Base-by-base conservation (phyloP, 306 rosid species). In the Alnus glutinosa region DNA sequence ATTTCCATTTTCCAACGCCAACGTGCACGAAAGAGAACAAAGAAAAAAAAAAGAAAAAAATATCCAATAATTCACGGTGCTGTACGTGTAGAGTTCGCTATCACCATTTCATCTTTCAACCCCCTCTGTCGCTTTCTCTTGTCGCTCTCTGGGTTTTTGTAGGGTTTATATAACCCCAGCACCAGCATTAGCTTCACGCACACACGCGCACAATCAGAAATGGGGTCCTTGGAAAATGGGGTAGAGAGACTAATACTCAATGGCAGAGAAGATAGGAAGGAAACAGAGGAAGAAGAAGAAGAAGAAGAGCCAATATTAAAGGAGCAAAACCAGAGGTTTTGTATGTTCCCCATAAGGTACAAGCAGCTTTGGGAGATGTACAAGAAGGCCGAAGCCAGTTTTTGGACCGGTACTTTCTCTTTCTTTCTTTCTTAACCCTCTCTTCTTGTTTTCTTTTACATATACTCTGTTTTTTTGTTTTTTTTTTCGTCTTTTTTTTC, bases 291-390 rank as follows among this genome's bases (percentile, higher is more conserved):
- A 36, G 77, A 63, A 51, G 46, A 75, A 28, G 75, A 67, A 34
- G 87, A 82, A 58, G 75, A 82, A 14, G 94, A 94, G 73, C 97
- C 98, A 46, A 89, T 92, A 18, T 80, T 94, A 5, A 86, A 69
- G 89, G 87, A 89, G 77, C 94, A 94, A 86, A 89, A 63, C 28
- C 91, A 90, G 89, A 89, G 93, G 76, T 90, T 94, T 75, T 94
- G 94, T 64, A 94, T 90, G 98, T 92, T 94, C 66, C 98, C 98
- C 30, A 82, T 92, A 70, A 78, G 90, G 67, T 83, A 92, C 81
- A 82, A 91, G 61, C 89, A 90, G 70, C 74, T 94, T 47, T 94
- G 98, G 98, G 96, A 94, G 85, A 92, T 94, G 97, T 94, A 94
- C 85, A 94, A 94, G 83, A 94, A 94, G 84, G 96, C 97, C 34